Evolutionary conservation across 768 basidiomycete species (phyloP), one percentile per base, ranked within the genome.

Genomic region (Coprinellus micaceus): DNA sequence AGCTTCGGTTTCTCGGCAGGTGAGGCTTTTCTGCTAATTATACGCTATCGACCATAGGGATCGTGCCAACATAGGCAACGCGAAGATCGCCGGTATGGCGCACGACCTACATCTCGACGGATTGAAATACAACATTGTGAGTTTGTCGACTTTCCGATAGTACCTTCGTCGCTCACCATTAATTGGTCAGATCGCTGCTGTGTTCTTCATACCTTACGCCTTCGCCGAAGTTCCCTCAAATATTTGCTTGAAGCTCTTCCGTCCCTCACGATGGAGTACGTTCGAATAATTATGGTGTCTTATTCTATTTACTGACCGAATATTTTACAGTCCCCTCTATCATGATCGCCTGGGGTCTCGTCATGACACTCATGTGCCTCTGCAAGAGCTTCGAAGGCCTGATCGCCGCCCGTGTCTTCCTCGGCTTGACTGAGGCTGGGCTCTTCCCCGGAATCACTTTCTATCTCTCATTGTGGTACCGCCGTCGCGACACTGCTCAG

Each of bases 381-480:
- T 65, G 63, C 58, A 61, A 69, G 29, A 65, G 63, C 9, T 71
- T 62, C 50, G 48, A 66, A 43, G 58, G 61, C 17, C 62, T 71
- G 40, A 67, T 71, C 45, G 53, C 63, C 37, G 70, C 71, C 4
- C 73, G 73, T 36, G 50, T 74, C 15, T 76, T 74, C 58, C 63
- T 76, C 21, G 74, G 74, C 22, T 58, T 74, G 30, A 63, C 73
- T 4, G 73, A 76, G 59, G 69, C 69, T 25, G 74, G 72, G 21
- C 59, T 74, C 6, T 74, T 74, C 52, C 72, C 71, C 17, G 72
- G 72, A 9, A 66, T 74, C 53, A 72, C 71, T 0, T 75, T 74
- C 58, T 74, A 80, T 67, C 60, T 83, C 44, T 82, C 80, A 13
- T 64, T 81, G 47, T 86, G 84, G 84, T 82, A 88, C 63, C 76